Evolutionary conservation across 192 early-diverging fungal species (phyloP), one percentile per base, ranked within the genome.

Genomic region (Allomyces arbusculus): DNA sequence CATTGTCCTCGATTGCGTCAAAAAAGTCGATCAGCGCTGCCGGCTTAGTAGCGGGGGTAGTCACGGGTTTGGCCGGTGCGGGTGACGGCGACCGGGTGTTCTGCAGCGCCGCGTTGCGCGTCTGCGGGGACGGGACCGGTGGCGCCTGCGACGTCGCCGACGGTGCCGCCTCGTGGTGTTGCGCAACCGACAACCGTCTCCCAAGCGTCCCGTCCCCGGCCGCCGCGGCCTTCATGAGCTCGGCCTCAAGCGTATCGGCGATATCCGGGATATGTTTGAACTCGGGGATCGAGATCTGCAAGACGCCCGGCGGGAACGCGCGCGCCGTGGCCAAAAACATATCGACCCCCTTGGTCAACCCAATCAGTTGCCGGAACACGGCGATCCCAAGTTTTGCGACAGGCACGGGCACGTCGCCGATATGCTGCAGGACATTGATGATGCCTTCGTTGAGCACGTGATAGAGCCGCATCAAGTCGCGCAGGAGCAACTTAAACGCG

Each of bases 361-460:
- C 50, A 14, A 58, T n/a, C 50, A 58, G 50, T n/a, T 58, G 16
- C 16, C 50, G 50, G 50, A 58, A 58, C 50, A 58, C 50, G 50
- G 50, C 50, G 6, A 58, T 58, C 50, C 50, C 50, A 16, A n/a
- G 16, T n/a, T 14, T n/a, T 3, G 50, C 50, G 16, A n/a, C 20
- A 16, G 12, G 16, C 4, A 14, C 16, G 50, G 12, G 12, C 12
- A 58, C 22, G 33, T 63, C 33, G 19, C 63, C 24, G 33, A 63
- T 16, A 22, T 63, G 33, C 33, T 40, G 77, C 69, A 80, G 78
- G 74, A 80, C 77, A 65, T 77, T 80, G 69, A 80, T 80, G 55
- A 80, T 76, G 64, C 78, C 78, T 61, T 69, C 70, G 62, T 80
- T 80, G 76, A 77, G 76, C n/a, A 77, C 74, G 63, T 80, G 78